Conservation (phyloP, 2,329 filamentous ascomycete genomes). For the Aspergillus fumigatiaffinis region DNA sequence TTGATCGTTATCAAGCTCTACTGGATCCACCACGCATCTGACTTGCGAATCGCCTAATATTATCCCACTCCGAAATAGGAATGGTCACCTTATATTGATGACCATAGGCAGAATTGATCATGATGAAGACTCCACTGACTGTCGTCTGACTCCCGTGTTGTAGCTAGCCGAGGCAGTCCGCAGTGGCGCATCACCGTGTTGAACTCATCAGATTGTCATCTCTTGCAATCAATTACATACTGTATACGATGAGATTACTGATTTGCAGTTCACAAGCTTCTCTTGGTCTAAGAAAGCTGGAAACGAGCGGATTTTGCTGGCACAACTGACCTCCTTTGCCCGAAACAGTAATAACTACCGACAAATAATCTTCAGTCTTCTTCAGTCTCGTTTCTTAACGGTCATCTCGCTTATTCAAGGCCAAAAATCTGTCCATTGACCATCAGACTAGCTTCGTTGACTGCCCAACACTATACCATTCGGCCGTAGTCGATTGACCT, state of each 20-base stretch:
- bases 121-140: background rate
- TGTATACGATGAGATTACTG: background rate
- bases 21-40: background rate
- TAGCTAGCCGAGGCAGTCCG: background rate
- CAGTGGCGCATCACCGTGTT: background rate
- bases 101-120: background rate
- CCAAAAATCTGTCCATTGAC: background rate
- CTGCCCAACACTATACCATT: background rate
- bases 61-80: background rate
- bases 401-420: too few species aligned
- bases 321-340: too few species aligned
- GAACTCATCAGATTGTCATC: background rate
- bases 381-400: too few species aligned
- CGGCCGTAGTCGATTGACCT: background rate
- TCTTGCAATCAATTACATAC: background rate
- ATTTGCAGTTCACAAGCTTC: too few species aligned
- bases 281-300: too few species aligned
- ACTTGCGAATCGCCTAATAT: background rate
- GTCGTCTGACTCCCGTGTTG: background rate
- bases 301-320: too few species aligned
- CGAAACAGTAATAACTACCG: too few species aligned
- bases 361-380: too few species aligned
- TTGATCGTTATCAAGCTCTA: background rate
- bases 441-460: background rate
- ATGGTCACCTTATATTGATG: background rate